Percentiles rank a stretch among this genome's conserved stretches.
Conservation (phyloP, 2,329 filamentous ascomycete species). For the Magnaporthiopsis incrustans region DNA sequence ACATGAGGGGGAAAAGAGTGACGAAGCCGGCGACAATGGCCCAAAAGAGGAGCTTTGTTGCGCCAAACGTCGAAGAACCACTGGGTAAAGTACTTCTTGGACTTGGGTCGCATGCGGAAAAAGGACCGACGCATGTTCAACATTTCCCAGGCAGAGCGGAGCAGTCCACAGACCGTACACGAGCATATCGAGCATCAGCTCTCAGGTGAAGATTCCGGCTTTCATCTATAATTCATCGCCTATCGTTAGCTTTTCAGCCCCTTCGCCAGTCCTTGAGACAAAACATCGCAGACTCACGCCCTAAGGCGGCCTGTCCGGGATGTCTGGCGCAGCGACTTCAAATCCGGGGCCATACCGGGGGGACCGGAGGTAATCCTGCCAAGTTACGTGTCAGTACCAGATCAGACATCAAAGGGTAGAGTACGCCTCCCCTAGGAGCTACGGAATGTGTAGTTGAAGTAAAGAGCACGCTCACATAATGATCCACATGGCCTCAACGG, state of each 20-base stretch:
- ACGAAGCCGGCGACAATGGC: constrained; percentile 31
- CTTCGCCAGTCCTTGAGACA: too few relatives aligned
- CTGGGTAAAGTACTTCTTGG: constrained; percentile 42
- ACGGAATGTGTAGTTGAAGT: too few relatives aligned
- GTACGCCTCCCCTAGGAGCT: not conserved
- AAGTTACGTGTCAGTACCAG: not conserved
- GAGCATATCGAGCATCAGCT: constrained; percentile 51
- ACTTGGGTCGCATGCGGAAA: constrained; percentile 48
- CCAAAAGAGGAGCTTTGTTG: constrained; percentile 57
- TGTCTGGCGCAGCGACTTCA: constrained; percentile 53
- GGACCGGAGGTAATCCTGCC: constrained; percentile 49
- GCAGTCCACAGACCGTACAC: constrained; percentile 37
- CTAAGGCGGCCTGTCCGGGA: constrained; percentile 49
- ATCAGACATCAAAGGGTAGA: not conserved
- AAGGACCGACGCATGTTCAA: constrained; percentile 56
- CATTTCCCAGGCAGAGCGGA: constrained; percentile 51
- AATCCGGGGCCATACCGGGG: constrained; percentile 60
- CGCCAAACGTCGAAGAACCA: constrained; percentile 54
- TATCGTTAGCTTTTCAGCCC: not conserved
- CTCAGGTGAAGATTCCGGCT: constrained; percentile 48
- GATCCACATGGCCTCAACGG: constrained; percentile 63
- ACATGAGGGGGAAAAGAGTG: constrained; percentile 28
- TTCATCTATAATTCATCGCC: constrained; percentile 19
- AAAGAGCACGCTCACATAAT: constrained; percentile 41
- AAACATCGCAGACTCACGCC: not conserved